Percentiles rank a stretch among this genome's conserved stretches.
Conservation (phyloP, 1,139 yeast genomes). For the Yamadazyma triangularis region DNA sequence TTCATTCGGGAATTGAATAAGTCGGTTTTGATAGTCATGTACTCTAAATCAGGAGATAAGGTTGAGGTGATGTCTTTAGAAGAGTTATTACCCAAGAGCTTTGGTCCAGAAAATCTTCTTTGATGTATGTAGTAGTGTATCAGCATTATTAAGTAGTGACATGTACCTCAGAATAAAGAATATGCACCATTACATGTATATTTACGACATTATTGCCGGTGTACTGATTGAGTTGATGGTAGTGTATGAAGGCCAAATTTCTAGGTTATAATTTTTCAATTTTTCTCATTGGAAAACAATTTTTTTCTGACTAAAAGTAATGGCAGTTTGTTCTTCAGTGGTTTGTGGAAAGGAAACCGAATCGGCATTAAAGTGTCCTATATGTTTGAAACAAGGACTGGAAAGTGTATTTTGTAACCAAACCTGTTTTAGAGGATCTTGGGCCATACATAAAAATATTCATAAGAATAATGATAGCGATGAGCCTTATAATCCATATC, state of each 20-base stretch:
- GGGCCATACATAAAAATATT: conserved; percentile 51
- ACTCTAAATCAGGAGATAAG: conserved; percentile 46
- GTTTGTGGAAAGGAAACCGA: conserved; percentile 82
- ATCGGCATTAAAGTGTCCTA: conserved; percentile 80
- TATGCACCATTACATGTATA: too few relatives aligned
- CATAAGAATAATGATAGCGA: conserved; percentile 41
- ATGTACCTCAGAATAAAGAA: too few relatives aligned
- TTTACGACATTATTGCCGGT: too few relatives aligned
- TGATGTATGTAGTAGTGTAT: too few relatives aligned
- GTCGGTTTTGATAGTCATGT: conserved; percentile 58
- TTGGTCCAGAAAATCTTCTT: conserved; percentile 78
- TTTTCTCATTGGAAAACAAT: too few relatives aligned
- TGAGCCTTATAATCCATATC: conserved; percentile 76
- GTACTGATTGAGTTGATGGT: too few relatives aligned
- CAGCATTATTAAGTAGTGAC: too few relatives aligned
- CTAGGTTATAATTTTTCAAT: too few relatives aligned
- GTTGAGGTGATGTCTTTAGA: conserved; percentile 32
- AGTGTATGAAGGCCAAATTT: too few relatives aligned
- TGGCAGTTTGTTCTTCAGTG: conserved; percentile 56
- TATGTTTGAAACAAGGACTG: conserved; percentile 71
- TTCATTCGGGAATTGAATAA: conserved; percentile 70
- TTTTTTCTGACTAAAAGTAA: not conserved
- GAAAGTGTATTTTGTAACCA: conserved; percentile 74
- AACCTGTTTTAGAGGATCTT: conserved; percentile 72
- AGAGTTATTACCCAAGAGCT: conserved; percentile 76